Evolutionary conservation across 2,329 filamentous ascomycete species (phyloP).

Genomic region (Ceratocystis destructans): DNA sequence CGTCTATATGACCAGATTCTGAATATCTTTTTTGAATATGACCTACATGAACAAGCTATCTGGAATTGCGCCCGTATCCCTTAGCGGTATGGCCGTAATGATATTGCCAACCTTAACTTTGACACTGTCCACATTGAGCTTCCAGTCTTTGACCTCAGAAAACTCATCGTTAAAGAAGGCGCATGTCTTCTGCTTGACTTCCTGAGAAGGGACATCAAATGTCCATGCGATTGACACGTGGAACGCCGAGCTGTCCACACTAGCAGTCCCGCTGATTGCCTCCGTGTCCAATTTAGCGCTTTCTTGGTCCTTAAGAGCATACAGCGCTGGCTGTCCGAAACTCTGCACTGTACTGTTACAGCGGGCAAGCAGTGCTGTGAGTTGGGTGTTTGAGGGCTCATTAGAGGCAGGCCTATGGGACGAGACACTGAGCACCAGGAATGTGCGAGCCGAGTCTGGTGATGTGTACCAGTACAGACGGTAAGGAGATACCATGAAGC

Average conservation of each 20-base stretch:
- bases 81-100: slow-evolving; percentile 39
- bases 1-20: not conserved
- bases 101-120: slow-evolving; percentile 66
- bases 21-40: too few relatives aligned
- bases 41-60: not conserved
- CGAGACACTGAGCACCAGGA: slow-evolving; percentile 61
- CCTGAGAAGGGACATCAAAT: slow-evolving; percentile 33
- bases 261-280: slow-evolving; percentile 8
- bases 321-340: slow-evolving; percentile 58
- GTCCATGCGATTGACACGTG: slow-evolving; percentile 88
- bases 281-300: not conserved
- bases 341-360: slow-evolving; percentile 50
- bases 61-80: not conserved
- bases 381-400: slow-evolving; percentile 33
- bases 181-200: slow-evolving; percentile 28
- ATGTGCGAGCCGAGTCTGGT: slow-evolving; percentile 56
- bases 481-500: slow-evolving; percentile 30
- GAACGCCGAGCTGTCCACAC: slow-evolving; percentile 41
- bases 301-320: slow-evolving; percentile 31
- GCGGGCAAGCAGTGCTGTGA: slow-evolving; percentile 48
- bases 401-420: slow-evolving; percentile 19
- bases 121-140: slow-evolving; percentile 44
- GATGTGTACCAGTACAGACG: slow-evolving; percentile 38
- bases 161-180: slow-evolving; percentile 21
- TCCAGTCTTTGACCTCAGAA: slow-evolving; percentile 29